Evolutionary conservation across 2,329 filamentous ascomycete species (phyloP), one percentile per base, ranked within the genome.

Genomic region (Apiospora saccharicola): DNA sequence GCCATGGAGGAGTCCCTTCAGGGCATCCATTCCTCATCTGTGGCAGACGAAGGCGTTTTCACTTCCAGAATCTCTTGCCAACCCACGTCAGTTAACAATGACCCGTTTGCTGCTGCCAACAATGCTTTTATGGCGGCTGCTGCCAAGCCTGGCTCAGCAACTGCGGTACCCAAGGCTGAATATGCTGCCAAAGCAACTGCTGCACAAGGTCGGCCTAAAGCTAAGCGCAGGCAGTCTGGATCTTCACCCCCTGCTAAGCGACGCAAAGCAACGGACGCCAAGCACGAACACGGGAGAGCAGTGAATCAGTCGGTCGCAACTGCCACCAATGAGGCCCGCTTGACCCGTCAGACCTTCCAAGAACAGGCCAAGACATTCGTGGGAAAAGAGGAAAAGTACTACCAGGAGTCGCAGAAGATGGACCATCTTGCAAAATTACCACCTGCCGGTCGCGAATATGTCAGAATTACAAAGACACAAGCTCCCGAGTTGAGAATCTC

Each of bases 341-440:
- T 46, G 14, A 68, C 67, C 13, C 67, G 67, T 16, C 41, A 68
- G 41, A 24, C 24, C 26, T 7, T 37, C 19, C 37, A 47, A 41
- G 37, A 16, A 16, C 53, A 68, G 34, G 24, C 7, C 24, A n/a
- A 46, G 47, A 34, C 64, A 30, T 71, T 71, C n/a, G 14, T 14
- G 37, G 22, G 26, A 22, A 69, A 46, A 34, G 70, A 71, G 68
- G 26, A 16, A 1, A 4, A 8, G 3, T 57, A 37, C n/a, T 51
- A 14, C 8, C 44, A 12, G 37, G 24, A 26, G 16, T 46, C 64
- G 16, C 44, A 68, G 37, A 41, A 16, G 34, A 53, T 26, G 13
- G 70, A 71, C 67, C 47, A 49, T 19, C 64, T 71, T 13, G 19
- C 41, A 12, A 57, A 34, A 30, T 67, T 30, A n/a, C 70, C 70